Percentiles rank a stretch among this genome's conserved stretches.
These are phyloP conservation scores for Diplotaxis tenuifolia DNA, from an alignment of 345 rosid genomes.

Conservation along the genomic window DNA sequence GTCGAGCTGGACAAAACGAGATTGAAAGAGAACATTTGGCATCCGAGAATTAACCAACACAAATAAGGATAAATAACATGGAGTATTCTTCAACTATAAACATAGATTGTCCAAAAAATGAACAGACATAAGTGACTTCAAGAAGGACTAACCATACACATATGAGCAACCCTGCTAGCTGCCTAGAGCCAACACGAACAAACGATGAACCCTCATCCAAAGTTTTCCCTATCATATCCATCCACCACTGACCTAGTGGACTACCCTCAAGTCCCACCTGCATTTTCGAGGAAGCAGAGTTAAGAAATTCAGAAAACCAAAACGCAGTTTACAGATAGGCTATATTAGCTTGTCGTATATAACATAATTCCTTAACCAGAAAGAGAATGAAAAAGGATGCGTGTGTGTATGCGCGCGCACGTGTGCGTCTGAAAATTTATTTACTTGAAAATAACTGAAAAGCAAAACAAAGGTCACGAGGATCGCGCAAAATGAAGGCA, in stretches of 20 bases:
- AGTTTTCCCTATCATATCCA: slow-evolving; percentile 68
- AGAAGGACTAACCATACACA: slow-evolving; percentile 58
- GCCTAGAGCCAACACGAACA: slow-evolving; percentile 80
- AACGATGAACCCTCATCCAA: slow-evolving; percentile 59
- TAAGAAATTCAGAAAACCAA: background rate
- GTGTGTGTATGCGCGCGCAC: background rate
- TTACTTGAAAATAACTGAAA: background rate
- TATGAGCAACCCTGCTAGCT: slow-evolving; percentile 77
- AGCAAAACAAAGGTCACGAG: background rate
- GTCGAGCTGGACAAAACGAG: background rate
- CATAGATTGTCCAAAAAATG: background rate
- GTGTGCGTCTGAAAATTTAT: background rate
- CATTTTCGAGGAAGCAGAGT: background rate
- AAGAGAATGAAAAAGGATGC: background rate
- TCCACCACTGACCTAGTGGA: slow-evolving; percentile 81
- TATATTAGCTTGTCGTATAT: background rate
- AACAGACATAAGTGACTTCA: background rate
- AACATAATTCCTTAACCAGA: slow-evolving; percentile 2
- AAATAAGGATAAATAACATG: slow-evolving; percentile 12
- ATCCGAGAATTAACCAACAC: background rate
- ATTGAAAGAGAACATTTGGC: slow-evolving; percentile 13
- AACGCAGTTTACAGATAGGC: background rate
- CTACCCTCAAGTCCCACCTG: slow-evolving; percentile 90
- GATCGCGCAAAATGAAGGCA: background rate
- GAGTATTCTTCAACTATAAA: background rate